Conservation (phyloP, 108 stramenopile genomes). For the Pseudonitzschia multistriata region DNA sequence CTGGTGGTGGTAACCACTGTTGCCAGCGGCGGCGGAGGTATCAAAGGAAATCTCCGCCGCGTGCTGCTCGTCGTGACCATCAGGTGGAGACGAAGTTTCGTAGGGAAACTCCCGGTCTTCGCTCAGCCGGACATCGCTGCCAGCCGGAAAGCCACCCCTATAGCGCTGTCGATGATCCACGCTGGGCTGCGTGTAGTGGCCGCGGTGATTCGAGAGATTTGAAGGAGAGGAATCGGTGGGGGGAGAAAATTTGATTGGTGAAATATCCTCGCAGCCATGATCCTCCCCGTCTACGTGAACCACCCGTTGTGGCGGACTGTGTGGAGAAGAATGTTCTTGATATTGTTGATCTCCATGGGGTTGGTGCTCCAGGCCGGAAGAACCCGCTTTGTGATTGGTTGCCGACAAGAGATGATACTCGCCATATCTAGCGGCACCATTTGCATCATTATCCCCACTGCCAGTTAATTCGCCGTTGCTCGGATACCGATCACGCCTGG, state of each 20-base stretch:
- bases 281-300: background rate
- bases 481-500: background rate
- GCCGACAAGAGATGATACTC: background rate
- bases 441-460: background rate
- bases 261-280: conserved; percentile 30
- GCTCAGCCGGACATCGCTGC: background rate
- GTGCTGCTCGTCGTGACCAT: background rate
- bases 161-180: background rate
- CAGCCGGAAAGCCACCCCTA: background rate
- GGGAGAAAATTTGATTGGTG: conserved; percentile 41
- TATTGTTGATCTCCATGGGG: background rate
- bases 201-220: background rate
- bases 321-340: conserved; percentile 16
- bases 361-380: background rate
- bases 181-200: background rate
- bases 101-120: background rate
- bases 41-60: conserved; percentile 1
- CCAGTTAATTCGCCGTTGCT: background rate
- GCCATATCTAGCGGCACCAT: too few relatives aligned
- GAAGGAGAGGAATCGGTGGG: background rate
- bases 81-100: background rate
- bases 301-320: conserved; percentile 6
- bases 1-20: background rate
- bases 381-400: background rate
- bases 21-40: background rate